phyloP scores from a whole-genome alignment of 768 basidiomycete species.

The Calvatia gigantea region DNA sequence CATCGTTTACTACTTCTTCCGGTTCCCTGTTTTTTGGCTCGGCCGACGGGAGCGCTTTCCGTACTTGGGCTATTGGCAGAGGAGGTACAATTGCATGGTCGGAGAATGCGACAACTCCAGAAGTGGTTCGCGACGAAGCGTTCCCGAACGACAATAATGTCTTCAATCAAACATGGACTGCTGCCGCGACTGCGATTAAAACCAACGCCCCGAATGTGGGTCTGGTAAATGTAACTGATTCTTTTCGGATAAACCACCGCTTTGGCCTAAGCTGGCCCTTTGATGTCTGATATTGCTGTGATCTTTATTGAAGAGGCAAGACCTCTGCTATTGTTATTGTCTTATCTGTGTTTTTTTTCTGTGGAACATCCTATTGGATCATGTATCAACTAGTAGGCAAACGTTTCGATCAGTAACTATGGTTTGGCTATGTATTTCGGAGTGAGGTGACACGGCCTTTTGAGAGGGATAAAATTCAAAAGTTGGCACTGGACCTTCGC shows the following conservation, averaged over 20 bases:
- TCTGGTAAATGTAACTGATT: slow-evolving; percentile 42
- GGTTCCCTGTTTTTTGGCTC: slow-evolving; percentile 61
- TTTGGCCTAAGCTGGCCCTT: slow-evolving; percentile 28
- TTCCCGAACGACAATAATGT: slow-evolving; percentile 34
- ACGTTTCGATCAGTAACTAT: not conserved
- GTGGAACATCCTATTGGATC: slow-evolving; percentile 3
- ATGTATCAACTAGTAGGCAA: slow-evolving; percentile 5
- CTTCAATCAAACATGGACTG: slow-evolving; percentile 50
- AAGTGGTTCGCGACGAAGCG: slow-evolving; percentile 49
- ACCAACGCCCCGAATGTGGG: slow-evolving; percentile 27
- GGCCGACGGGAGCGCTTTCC: slow-evolving; percentile 39
- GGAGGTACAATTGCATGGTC: slow-evolving; percentile 46
- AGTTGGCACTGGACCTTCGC: not conserved
- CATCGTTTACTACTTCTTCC: slow-evolving; percentile 47
- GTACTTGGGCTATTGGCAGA: slow-evolving; percentile 50
- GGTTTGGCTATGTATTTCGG: not conserved
- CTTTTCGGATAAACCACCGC: slow-evolving; percentile 31
- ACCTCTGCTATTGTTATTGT: not conserved
- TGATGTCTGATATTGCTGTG: slow-evolving; percentile 15
- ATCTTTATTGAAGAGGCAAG: slow-evolving; percentile 5
- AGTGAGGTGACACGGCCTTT: too few relatives aligned
- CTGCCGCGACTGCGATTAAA: slow-evolving; percentile 33
- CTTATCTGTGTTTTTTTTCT: not conserved
- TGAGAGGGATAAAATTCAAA: too few relatives aligned
- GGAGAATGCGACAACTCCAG: slow-evolving; percentile 44